phyloP scores from a whole-genome alignment of 306 rosid species.

The Sphenostylis stenocarpa region DNA sequence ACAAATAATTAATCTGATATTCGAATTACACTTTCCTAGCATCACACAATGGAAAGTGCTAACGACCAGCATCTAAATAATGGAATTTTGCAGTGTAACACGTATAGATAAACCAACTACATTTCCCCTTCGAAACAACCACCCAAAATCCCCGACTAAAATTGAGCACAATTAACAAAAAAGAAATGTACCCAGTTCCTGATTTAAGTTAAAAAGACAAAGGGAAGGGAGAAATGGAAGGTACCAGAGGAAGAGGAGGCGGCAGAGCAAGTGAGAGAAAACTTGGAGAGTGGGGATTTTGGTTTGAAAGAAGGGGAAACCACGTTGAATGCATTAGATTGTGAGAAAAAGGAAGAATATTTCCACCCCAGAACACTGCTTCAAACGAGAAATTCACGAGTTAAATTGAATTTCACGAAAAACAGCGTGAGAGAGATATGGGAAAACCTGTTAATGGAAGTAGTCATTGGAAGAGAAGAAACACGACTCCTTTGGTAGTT shows the following conservation, averaged over 20 bases:
- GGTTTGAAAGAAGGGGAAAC: slow-evolving; percentile 35
- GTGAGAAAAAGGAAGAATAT: slow-evolving; percentile 55
- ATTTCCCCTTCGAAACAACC: slow-evolving; percentile 1
- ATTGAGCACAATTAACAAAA: background rate
- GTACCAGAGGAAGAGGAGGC: slow-evolving; percentile 61
- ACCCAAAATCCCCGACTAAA: background rate
- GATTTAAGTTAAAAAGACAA: background rate
- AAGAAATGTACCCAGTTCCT: slow-evolving; percentile 12
- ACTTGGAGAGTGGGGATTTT: slow-evolving; percentile 27
- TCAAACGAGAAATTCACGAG: slow-evolving; percentile 7
- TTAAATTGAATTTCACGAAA: background rate
- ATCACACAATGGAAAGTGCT: background rate
- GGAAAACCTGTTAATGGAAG: slow-evolving; percentile 57
- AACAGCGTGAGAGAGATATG: slow-evolving; percentile 20
- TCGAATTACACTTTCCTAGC: background rate
- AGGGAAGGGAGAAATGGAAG: background rate
- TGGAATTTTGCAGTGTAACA: background rate
- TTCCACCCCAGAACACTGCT: slow-evolving; percentile 68
- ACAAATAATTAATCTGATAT: slow-evolving; percentile 1
- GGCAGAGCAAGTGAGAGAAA: slow-evolving; percentile 57
- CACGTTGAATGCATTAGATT: slow-evolving; percentile 27
- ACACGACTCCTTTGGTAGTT: background rate
- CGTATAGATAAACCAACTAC: slow-evolving; percentile 9
- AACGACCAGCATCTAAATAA: slow-evolving; percentile 12
- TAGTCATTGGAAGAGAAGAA: slow-evolving; percentile 43